These are phyloP conservation scores for Wickerhamomyces sp. DNA, from an alignment of 1,139 yeast species.

Conservation along the genomic window DNA sequence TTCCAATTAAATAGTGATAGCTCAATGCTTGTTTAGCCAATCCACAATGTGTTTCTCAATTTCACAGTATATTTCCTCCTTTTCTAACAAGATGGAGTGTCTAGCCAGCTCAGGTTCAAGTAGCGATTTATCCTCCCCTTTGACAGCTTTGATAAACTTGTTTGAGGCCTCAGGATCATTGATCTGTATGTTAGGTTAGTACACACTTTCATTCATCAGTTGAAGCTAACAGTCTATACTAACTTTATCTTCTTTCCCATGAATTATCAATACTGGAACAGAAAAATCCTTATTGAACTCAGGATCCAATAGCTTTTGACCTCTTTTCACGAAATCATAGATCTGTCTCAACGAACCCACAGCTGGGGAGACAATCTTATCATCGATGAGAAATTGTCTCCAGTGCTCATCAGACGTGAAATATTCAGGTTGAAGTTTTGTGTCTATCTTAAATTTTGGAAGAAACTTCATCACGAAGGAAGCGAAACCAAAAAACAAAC, in stretches of 20 bases:
- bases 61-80: constrained; percentile 32
- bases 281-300: constrained; percentile 40
- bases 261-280: constrained; percentile 47
- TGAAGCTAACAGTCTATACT: background rate
- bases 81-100: constrained; percentile 46
- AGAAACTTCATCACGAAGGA: constrained; percentile 43
- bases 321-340: constrained; percentile 63
- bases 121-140: constrained; percentile 26
- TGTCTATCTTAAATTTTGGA: constrained; percentile 55
- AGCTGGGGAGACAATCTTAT: constrained; percentile 40
- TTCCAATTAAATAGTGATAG: too few species aligned
- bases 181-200: constrained; percentile 27
- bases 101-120: constrained; percentile 29
- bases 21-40: constrained; percentile 9
- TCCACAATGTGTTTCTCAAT: constrained; percentile 3
- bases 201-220: background rate
- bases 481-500: constrained; percentile 39
- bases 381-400: constrained; percentile 40
- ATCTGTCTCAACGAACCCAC: constrained; percentile 47
- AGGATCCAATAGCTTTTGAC: constrained; percentile 44
- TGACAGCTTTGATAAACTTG: constrained; percentile 38
- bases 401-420: constrained; percentile 53
- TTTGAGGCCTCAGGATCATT: constrained; percentile 54
- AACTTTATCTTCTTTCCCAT: constrained; percentile 44
- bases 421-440: constrained; percentile 50